These are phyloP conservation scores for Panellus pusillus DNA, from an alignment of 768 basidiomycete species.

Conservation along the genomic window DNA sequence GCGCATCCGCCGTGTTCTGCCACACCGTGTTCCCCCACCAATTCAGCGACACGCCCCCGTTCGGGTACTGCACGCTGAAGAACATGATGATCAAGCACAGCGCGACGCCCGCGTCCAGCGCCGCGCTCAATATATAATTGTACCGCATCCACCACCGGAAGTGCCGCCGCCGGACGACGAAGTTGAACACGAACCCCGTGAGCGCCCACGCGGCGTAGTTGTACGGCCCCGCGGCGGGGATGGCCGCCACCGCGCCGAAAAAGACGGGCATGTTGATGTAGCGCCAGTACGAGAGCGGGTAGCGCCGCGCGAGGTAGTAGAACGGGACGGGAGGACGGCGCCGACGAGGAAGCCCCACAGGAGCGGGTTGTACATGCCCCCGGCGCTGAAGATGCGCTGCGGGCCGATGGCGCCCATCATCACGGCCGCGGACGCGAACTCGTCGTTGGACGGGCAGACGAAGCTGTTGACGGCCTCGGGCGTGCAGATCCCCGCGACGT, in stretches of 20 bases:
- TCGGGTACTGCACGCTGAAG: conserved; percentile 41
- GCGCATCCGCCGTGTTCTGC: conserved; percentile 46
- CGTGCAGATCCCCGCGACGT: conserved; percentile 72
- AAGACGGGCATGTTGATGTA: conserved; percentile 77
- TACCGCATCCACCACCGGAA: conserved; percentile 52
- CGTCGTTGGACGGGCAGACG: conserved; percentile 62
- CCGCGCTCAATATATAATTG: conserved; percentile 60
- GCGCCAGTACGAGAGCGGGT: conserved; percentile 75
- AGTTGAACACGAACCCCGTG: no score
- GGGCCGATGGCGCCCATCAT: conserved; percentile 74
- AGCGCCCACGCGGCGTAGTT: no score
- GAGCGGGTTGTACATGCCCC: conserved; percentile 56
- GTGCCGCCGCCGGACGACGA: background rate
- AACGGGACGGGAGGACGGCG: conserved; percentile 70
- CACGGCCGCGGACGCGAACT: conserved; percentile 69
- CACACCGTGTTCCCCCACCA: conserved; percentile 59
- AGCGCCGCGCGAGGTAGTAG: conserved; percentile 78
- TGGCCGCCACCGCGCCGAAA: conserved; percentile 64
- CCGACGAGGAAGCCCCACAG: conserved; percentile 78
- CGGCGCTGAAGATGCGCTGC: conserved; percentile 60
- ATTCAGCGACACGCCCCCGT: conserved; percentile 36
- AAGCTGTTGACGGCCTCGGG: conserved; percentile 61
- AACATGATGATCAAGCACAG: conserved; percentile 43
- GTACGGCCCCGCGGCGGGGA: conserved; percentile 63
- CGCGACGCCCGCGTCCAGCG: conserved; percentile 50